phyloP scores from a whole-genome alignment of 768 basidiomycete species.

The Kwoniella botswanensis region DNA sequence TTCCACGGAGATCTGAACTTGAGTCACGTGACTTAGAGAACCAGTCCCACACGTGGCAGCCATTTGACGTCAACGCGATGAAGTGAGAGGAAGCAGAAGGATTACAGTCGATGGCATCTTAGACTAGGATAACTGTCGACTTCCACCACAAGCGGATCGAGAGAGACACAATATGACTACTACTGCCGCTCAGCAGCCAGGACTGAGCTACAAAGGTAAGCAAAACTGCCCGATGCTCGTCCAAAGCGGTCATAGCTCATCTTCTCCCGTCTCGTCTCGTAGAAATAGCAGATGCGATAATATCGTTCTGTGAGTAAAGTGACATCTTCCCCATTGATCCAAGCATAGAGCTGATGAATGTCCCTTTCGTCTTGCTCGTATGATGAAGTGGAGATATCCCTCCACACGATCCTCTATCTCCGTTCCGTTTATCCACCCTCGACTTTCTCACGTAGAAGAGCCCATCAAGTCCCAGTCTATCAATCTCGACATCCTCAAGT shows the following conservation, averaged over 20 bases:
- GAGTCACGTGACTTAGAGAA: not conserved
- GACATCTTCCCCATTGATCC: not conserved
- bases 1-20: not conserved
- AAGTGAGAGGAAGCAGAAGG: too few species aligned
- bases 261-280: slow-evolving; percentile 1
- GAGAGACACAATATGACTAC: slow-evolving; percentile 6
- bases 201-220: slow-evolving; percentile 46
- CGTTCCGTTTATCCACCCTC: slow-evolving; percentile 88
- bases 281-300: slow-evolving; percentile 49
- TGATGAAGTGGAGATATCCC: slow-evolving; percentile 81
- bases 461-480: slow-evolving; percentile 87
- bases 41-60: not conserved
- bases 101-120: too few species aligned
- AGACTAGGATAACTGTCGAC: not conserved
- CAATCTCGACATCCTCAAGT: slow-evolving; percentile 89
- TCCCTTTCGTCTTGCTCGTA: not conserved
- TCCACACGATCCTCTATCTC: slow-evolving; percentile 89
- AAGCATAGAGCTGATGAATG: not conserved
- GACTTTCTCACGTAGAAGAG: slow-evolving; percentile 82
- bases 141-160: not conserved
- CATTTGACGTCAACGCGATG: not conserved
- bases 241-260: too few species aligned
- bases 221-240: not conserved
- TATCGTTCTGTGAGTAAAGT: slow-evolving; percentile 47
- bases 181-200: slow-evolving; percentile 27